Evolutionary conservation across 2,329 filamentous ascomycete genomes (phyloP), one percentile per base, ranked within the genome.

Genomic region (Lasiodiplodia sp.): DNA sequence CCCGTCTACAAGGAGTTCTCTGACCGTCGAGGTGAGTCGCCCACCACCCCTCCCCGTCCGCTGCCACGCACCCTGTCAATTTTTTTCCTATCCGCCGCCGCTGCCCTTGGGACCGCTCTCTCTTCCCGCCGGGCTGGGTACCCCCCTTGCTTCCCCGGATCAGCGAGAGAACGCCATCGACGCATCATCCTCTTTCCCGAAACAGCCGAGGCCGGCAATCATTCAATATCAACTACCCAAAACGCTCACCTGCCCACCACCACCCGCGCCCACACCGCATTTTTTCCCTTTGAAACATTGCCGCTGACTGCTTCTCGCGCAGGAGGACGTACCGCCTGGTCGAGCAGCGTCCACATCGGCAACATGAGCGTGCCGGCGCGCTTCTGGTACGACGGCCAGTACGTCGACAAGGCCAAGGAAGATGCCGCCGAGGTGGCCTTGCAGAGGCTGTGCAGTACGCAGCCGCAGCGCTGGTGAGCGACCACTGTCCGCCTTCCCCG

Each of bases 251-350:
- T 21, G 21, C 60, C 60, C 60, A 34, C 51, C 25, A 38, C 31
- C 11, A 21, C 51, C 25, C 38, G 16, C 38, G 34, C n/a, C 49
- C 65, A 58, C 52, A 58, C 53, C 66, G 66, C 56, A 67, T 23
- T n/a, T 58, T 51, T 37, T 16, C 28, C 63, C 2, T 25, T 7
- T 25, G 12, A 31, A 53, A 18, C 37, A 55, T 40, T 40, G 58
- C 21, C 58, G 47, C 60, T 64, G 60, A 64, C 25, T 52, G n/a
- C 25, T 40, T 31, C 14, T 25, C 31, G 44, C 21, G n/a, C 62
- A 80, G 78, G 78, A 63, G 77, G 78, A 49, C 74, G 79, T 14
- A 80, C 79, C 7, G 79, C 79, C 16, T 80, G 79, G 79, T 76
- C 75, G 25, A 76, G 74, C 63, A 70, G 76, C 49, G 75, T 74